A percentile compares a stretch with the other conserved stretches of the same genome.
Conservation (phyloP, 1,284 basidiomycete species). For the Violaceomyces palustris region DNA sequence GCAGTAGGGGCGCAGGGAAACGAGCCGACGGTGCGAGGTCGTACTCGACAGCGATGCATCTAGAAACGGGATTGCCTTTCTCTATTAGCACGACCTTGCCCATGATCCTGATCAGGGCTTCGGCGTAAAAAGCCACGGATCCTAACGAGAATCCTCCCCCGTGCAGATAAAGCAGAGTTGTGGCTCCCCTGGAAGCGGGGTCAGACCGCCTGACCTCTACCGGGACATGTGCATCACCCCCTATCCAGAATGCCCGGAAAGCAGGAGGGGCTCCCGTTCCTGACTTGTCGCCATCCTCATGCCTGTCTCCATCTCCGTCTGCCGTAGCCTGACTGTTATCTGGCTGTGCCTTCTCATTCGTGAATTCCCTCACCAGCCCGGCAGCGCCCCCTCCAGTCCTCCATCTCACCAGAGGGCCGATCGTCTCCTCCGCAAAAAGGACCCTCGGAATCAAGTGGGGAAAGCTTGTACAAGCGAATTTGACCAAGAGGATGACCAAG, state of each 20-base stretch:
- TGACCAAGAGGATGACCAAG: conserved; percentile 34
- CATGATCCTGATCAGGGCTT: conserved; percentile 46
- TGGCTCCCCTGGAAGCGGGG: conserved; percentile 15
- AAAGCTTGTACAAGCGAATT: conserved; percentile 46
- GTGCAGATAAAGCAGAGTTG: conserved; percentile 47
- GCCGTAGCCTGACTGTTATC: neutral
- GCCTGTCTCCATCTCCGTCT: neutral
- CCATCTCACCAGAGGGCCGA: conserved; percentile 47
- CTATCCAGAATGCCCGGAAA: conserved; percentile 48
- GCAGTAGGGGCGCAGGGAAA: conserved; percentile 43
- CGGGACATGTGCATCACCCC: conserved; percentile 24
- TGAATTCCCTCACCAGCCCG: conserved; percentile 32
- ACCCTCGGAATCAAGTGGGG: conserved; percentile 48
- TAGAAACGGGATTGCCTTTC: neutral
- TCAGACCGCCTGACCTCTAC: conserved; percentile 19
- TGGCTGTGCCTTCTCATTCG: conserved; percentile 4
- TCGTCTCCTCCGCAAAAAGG: conserved; percentile 48
- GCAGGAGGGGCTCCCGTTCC: conserved; percentile 6
- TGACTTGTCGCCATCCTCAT: conserved; percentile 1
- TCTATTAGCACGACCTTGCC: conserved; percentile 29
- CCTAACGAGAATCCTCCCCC: conserved; percentile 51
- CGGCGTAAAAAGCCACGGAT: conserved; percentile 50
- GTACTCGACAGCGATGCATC: conserved; percentile 51
- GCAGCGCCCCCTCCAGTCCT: conserved; percentile 44
- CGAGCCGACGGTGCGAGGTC: conserved; percentile 39